Base-by-base conservation (phyloP, 768 basidiomycete species). In the Trichaptum fuscoviolaceum region DNA sequence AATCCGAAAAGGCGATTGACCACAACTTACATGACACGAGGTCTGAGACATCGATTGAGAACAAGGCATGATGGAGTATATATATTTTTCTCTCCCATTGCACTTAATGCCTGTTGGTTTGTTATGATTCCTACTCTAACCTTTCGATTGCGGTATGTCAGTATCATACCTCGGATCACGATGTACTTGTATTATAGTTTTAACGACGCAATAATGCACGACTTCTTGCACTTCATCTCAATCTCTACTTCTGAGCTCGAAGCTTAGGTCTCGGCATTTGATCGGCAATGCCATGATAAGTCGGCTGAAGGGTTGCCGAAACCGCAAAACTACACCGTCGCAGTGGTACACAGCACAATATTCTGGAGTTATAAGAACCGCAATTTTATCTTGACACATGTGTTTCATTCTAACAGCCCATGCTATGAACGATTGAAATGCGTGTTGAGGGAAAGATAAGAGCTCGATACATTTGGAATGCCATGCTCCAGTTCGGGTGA, bases 1-100 rank as follows among this genome's bases (percentile, higher is more conserved):
- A 75, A 71, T 79, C 81, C 30, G 81, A 85, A 69, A 77, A 75
- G 66, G 79, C 74, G 66, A 66, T 63, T 71, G 30, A 61, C 68
- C 24, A 17, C 34, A 26, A 34, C 18, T 26, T 58, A 20, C 63
- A 52, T 20, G 42, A 52, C 42, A 52, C 42, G 20, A 52, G 6
- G 42, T 52, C 42, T 15, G 42, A 52, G 42, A 52, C 42, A 20
- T 52, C 42, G 12, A 20, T 52, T 52, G 42, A 12, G 20, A 52
- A 52, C 42, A 52, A 52, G 42, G 42, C 42, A 52, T 52, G 42
- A 52, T 52, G 42, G 42, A 30, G 42, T 20, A 52, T 52, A 52
- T 52, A 20, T 30, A 30, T 30, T 52, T 52, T 52, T 52, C 42
- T 20, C 42, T 52, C 42, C 20, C 42, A 2, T 52, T 52, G 42